Evolutionary conservation across 345 rosid genomes (phyloP).

Genomic region (Mercurialis annua): DNA sequence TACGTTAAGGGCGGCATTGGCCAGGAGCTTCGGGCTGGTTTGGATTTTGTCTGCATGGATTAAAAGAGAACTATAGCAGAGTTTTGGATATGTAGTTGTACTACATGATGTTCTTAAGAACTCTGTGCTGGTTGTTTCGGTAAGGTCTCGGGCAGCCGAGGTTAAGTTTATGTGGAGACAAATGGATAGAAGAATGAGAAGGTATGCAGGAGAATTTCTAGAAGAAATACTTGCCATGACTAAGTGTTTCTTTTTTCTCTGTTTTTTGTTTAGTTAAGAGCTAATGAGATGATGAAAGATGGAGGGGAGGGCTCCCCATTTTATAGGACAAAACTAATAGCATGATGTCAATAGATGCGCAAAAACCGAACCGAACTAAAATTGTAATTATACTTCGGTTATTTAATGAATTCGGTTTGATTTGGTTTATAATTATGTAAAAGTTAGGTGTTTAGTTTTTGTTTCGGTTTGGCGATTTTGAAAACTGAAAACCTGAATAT

Average conservation of each 20-base stretch:
- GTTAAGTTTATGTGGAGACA: slow-evolving; percentile 12
- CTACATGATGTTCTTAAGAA: slow-evolving; percentile 61
- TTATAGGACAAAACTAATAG: slow-evolving; percentile 24
- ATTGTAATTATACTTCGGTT: too few relatives aligned
- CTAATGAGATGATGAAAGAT: slow-evolving; percentile 16
- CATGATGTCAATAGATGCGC: too few relatives aligned
- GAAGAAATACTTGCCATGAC: slow-evolving; percentile 22
- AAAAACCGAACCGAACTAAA: too few relatives aligned
- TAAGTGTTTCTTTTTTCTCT: too few relatives aligned
- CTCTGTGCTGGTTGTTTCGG: slow-evolving; percentile 30
- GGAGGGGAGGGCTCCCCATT: background rate
- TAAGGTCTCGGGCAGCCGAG: slow-evolving; percentile 27
- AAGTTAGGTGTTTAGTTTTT: too few relatives aligned
- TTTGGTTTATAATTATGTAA: too few relatives aligned
- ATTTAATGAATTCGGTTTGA: too few relatives aligned
- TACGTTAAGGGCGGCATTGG: slow-evolving; percentile 59
- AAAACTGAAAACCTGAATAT: too few relatives aligned
- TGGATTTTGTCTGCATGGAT: slow-evolving; percentile 52
- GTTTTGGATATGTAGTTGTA: slow-evolving; percentile 57
- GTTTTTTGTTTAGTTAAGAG: background rate
- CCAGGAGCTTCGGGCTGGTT: slow-evolving; percentile 64
- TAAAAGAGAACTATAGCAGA: slow-evolving; percentile 58
- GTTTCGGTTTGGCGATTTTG: too few relatives aligned
- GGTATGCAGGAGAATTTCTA: slow-evolving; percentile 4
- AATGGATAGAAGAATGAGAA: slow-evolving; percentile 21